Base-by-base conservation (phyloP, 495 filamentous ascomycete genomes). In the Podospora sp. region DNA sequence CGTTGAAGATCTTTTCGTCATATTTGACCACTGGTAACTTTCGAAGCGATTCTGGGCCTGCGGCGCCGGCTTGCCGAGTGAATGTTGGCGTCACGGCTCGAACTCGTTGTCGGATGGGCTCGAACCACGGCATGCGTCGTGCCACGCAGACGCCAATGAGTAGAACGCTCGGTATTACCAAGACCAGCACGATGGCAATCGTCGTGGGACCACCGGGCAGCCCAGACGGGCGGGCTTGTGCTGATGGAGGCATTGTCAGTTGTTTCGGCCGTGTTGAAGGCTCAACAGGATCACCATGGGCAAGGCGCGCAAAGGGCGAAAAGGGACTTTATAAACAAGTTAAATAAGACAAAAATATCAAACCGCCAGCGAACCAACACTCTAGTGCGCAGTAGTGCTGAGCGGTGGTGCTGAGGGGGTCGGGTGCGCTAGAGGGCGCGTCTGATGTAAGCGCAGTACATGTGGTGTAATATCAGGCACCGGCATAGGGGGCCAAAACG, bases 151-250 rank as follows among this genome's bases (percentile, higher is more conserved):
- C 16, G 14, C 46, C 53, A 22, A 66, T 11, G 20, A 69, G 29
- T 21, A 71, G 58, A 53, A 71, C 20, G 46, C 56, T 61, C n/a
- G 60, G 46, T 11, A 71, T 46, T 3, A 59, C 16, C 20, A 71
- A 46, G 58, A 61, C 56, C 14, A 71, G 33, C 7, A 69, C 25
- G 46, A 69, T 65, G 26, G 63, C 62, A 6, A 66, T 64, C 5
- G 63, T 27, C 25, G 61, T 63, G 12, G 40, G n/a, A 18, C n/a
- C n/a, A 33, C 57, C 27, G 1, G 57, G 9, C 9, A 25, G n/a
- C 9, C 57, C 57, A 18, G 26, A 20, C 7, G 20, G 50, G 61
- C 40, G 67, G 36, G 29, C 33, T 55, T 25, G n/a, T 52, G 53
- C 22, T 60, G 35, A 29, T 25, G 68, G 24, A 29, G 56, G 29